These are phyloP conservation scores for Serendipita sp. DNA, from an alignment of 768 basidiomycete genomes.

Conservation along the genomic window DNA sequence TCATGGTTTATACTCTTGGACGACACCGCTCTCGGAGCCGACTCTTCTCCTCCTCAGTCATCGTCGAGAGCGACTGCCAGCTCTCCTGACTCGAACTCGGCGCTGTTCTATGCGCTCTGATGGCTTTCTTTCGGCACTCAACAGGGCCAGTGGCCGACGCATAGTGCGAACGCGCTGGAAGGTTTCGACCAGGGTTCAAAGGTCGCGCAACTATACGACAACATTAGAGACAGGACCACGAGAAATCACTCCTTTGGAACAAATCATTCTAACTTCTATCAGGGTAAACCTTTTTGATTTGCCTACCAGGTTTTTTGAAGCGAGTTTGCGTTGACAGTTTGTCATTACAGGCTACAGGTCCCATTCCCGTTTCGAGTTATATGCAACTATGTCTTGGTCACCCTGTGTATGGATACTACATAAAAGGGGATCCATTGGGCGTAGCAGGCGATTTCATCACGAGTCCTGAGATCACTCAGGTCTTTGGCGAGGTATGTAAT, in stretches of 20 bases:
- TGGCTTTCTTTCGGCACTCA: background rate
- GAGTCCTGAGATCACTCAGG: slow-evolving; percentile 89
- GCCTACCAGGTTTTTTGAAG: too few relatives aligned
- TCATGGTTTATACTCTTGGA: too few relatives aligned
- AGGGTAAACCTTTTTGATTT: slow-evolving; percentile 29
- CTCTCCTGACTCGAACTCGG: too few relatives aligned
- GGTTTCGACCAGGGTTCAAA: background rate
- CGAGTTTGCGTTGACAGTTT: too few relatives aligned
- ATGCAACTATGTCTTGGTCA: slow-evolving; percentile 86
- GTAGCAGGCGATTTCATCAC: slow-evolving; percentile 84
- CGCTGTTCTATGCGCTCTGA: too few relatives aligned
- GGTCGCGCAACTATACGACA: background rate
- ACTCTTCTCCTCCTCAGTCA: too few relatives aligned
- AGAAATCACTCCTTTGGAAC: slow-evolving; percentile 30
- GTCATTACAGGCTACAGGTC: slow-evolving; percentile 57
- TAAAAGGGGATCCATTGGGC: slow-evolving; percentile 68
- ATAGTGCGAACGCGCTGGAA: too few relatives aligned
- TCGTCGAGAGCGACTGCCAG: too few relatives aligned
- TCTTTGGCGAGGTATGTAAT: slow-evolving; percentile 79
- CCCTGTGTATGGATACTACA: slow-evolving; percentile 87
- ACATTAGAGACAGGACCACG: too few relatives aligned
- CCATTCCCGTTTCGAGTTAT: slow-evolving; percentile 74
- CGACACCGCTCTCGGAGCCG: too few relatives aligned
- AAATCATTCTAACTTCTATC: slow-evolving; percentile 52
- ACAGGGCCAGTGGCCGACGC: background rate